Percentiles rank a stretch among this genome's conserved stretches.
Evolutionary conservation across 192 early-diverging fungal genomes (phyloP).

Genomic region (Gryganskiella cystojenkinii): DNA sequence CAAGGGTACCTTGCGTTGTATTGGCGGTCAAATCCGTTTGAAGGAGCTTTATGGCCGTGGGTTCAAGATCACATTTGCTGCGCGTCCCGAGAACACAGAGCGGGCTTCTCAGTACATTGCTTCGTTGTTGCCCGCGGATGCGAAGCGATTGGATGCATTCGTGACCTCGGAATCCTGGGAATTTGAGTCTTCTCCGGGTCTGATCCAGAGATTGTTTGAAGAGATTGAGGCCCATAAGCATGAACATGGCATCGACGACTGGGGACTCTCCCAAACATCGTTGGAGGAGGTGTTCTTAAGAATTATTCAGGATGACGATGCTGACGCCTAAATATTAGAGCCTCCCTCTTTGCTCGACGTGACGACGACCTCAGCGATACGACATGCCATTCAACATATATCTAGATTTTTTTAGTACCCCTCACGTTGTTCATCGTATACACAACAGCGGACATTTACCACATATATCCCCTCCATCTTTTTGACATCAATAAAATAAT

Average conservation of each 20-base stretch:
- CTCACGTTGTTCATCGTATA: not conserved
- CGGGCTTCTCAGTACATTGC: constrained; percentile 57
- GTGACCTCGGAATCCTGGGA: constrained; percentile 70
- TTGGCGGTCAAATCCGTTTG: constrained; percentile 67
- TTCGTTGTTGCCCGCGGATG: constrained; percentile 62
- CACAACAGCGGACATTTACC: too few relatives aligned
- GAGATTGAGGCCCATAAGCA: constrained; percentile 67
- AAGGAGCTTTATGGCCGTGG: constrained; percentile 77
- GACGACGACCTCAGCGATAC: too few relatives aligned
- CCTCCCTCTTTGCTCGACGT: not conserved
- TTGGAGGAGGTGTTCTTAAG: constrained; percentile 81
- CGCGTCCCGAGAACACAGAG: constrained; percentile 54
- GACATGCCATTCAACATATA: not conserved
- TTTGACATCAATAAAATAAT: too few relatives aligned
- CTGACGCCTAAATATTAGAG: constrained; percentile 29
- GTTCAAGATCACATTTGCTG: constrained; percentile 72
- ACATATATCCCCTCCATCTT: not conserved
- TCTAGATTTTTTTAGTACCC: not conserved
- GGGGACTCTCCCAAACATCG: constrained; percentile 75
- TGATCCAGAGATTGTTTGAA: constrained; percentile 67
- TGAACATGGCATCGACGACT: constrained; percentile 72
- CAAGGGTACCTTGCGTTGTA: constrained; percentile 74
- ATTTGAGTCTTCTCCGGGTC: constrained; percentile 63
- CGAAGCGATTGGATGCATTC: constrained; percentile 62
- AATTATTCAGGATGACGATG: constrained; percentile 62